Evolutionary conservation across 352 stramenopile species (phyloP).

Genomic region (Globisporangium rhizosaccharum): DNA sequence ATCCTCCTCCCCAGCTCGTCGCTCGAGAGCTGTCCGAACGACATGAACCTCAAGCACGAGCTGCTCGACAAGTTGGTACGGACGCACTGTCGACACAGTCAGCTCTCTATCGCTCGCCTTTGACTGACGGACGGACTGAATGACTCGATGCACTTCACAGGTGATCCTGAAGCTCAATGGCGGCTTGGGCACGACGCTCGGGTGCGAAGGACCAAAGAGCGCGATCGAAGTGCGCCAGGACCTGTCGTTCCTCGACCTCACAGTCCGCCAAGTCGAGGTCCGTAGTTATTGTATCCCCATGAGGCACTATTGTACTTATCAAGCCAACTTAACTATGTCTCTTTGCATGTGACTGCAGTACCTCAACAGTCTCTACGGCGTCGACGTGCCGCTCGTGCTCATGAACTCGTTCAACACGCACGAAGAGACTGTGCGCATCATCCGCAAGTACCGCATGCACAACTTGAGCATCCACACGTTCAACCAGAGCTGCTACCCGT

Average conservation of each 20-base stretch:
- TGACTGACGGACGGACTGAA: neutral
- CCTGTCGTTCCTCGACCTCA: conserved; percentile 97
- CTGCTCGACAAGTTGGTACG: conserved; percentile 93
- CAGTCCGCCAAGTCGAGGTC: conserved; percentile 96
- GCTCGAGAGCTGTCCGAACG: conserved; percentile 85
- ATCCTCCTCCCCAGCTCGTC: conserved; percentile 72
- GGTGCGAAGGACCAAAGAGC: conserved; percentile 91
- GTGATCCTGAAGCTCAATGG: conserved; percentile 99
- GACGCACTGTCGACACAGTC: neutral
- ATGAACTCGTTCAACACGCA: conserved; percentile 99
- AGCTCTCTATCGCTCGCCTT: conserved; percentile 2
- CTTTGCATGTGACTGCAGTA: conserved; percentile 37
- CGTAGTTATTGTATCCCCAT: conserved; percentile 2
- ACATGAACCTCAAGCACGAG: conserved; percentile 90
- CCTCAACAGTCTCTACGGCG: conserved; percentile 88
- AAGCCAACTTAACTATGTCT: neutral
- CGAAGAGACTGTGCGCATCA: conserved; percentile 96
- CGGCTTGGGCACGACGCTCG: conserved; percentile 98
- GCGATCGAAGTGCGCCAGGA: conserved; percentile 92
- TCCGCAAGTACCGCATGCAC: conserved; percentile 96
- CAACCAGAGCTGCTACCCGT: conserved; percentile 91
- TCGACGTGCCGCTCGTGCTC: conserved; percentile 98
- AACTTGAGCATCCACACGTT: conserved; percentile 95
- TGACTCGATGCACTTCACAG: conserved; percentile 9
- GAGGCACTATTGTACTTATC: neutral